These are phyloP conservation scores for Spinellus fusiger DNA, from an alignment of 192 early-diverging fungal genomes.

Conservation along the genomic window DNA sequence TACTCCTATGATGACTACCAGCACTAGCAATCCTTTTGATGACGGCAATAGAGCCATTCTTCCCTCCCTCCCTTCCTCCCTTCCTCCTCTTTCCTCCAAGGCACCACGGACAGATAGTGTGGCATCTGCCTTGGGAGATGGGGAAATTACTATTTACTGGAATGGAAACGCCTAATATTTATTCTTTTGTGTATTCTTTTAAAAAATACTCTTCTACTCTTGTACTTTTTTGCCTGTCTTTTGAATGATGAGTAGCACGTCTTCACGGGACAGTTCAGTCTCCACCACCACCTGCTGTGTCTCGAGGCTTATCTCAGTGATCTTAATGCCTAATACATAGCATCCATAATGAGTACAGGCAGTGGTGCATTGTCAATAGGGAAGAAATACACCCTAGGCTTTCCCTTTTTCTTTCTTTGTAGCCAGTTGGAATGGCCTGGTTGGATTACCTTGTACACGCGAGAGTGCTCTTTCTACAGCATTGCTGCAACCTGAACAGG, in stretches of 20 bases:
- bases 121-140: conserved; percentile 26
- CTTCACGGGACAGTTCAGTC: neutral
- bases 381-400: no score
- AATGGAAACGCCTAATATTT: conserved; percentile 4
- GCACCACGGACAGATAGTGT: conserved; percentile 20
- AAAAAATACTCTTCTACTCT: neutral
- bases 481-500: conserved; percentile 70
- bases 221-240: conserved; percentile 18
- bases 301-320: neutral
- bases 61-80: neutral
- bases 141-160: conserved; percentile 37
- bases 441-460: conserved; percentile 47
- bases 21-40: neutral
- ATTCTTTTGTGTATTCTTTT: no score
- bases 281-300: conserved; percentile 3
- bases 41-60: neutral
- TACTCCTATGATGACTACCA: neutral
- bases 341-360: no score
- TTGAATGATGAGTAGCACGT: conserved; percentile 1
- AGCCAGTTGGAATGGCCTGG: no score
- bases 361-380: no score
- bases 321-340: neutral
- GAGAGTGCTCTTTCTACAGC: conserved; percentile 64
- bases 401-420: no score
- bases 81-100: neutral